These are phyloP conservation scores for Pseudoneurospora amorphoporcata DNA, from an alignment of 495 filamentous ascomycete species.

Conservation along the genomic window DNA sequence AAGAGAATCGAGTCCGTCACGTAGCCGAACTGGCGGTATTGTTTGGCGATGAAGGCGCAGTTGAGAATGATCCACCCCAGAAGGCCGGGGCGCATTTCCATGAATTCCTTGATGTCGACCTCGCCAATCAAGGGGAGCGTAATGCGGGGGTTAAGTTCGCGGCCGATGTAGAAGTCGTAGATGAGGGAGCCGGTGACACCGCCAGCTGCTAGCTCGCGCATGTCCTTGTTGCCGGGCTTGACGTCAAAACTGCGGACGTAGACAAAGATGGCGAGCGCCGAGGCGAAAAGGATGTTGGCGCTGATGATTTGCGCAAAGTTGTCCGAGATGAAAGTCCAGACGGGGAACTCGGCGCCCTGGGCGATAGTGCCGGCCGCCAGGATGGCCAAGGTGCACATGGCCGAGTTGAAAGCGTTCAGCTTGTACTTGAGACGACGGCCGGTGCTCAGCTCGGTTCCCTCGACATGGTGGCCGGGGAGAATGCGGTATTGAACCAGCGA, in stretches of 20 bases:
- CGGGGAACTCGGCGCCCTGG: constrained; percentile 68
- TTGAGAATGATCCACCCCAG: constrained; percentile 84
- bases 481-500: constrained; percentile 64
- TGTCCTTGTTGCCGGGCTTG: constrained; percentile 54
- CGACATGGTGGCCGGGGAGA: constrained; percentile 62
- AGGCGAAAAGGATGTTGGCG: constrained; percentile 66
- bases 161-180: constrained; percentile 96
- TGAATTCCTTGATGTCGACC: constrained; percentile 84
- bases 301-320: constrained; percentile 83
- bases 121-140: constrained; percentile 66
- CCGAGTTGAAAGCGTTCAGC: constrained; percentile 80
- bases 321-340: constrained; percentile 90
- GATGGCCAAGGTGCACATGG: constrained; percentile 55
- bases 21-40: constrained; percentile 73
- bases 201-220: constrained; percentile 70
- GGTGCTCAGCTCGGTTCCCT: constrained; percentile 58
- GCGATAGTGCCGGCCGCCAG: constrained; percentile 61
- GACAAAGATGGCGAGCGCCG: constrained; percentile 56
- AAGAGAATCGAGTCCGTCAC: constrained; percentile 83
- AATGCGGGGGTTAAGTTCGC: constrained; percentile 89
- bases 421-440: constrained; percentile 78
- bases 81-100: constrained; percentile 85
- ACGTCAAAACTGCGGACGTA: constrained; percentile 76
- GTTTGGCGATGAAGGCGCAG: constrained; percentile 74
- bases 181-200: constrained; percentile 76